Base-by-base conservation (phyloP, 2,329 filamentous ascomycete species). In the Claviceps digitariae region DNA sequence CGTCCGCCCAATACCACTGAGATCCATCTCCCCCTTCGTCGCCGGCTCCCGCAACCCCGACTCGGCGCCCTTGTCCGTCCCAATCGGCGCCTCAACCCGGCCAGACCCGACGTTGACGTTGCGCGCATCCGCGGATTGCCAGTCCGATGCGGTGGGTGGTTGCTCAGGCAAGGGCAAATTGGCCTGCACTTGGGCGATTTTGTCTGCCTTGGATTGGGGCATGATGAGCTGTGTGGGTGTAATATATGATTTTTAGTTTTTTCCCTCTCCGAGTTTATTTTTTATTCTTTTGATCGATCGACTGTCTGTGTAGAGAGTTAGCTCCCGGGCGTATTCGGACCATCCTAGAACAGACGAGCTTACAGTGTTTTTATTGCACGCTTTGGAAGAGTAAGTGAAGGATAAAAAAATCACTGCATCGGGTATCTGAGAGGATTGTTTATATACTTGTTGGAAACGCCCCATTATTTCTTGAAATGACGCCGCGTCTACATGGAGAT, bases 101-200 rank as follows among this genome's bases (percentile, higher is more conserved):
- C 53, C 53, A 27, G 49, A 44, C 4, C 84, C 84, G 48, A 87
- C 81, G 63, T 87, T 85, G 64, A 87, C 82, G 53, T 72, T 87
- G 57, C 78, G 72, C 34, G 75, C 75, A 62, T 91, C 86, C 50
- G 78, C 74, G 0, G 84, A 87, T 66, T 90, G 82, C 77, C 82
- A 90, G 74, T 93, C 87, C 5, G 85, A 86, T n/a, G 81, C 71
- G n/a, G 70, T 72, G 1, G 86, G 86, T 23, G 87, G 87, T 59
- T 90, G 76, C 2, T 91, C 86, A 20, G 87, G 88, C 50, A 90
- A 79, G 51, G 86, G 86, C 34, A 94, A 82, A 69, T 89, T 88
- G 67, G 82, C 71, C 70, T 84, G 76, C 63, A 76, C 76, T 67
- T 86, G 70, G 51, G 83, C 78, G 64, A 90, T 84, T 67, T 84